Percentiles rank a stretch among this genome's conserved stretches.
phyloP scores from a whole-genome alignment of 2,329 filamentous ascomycete genomes.

The Penicillium sp. region DNA sequence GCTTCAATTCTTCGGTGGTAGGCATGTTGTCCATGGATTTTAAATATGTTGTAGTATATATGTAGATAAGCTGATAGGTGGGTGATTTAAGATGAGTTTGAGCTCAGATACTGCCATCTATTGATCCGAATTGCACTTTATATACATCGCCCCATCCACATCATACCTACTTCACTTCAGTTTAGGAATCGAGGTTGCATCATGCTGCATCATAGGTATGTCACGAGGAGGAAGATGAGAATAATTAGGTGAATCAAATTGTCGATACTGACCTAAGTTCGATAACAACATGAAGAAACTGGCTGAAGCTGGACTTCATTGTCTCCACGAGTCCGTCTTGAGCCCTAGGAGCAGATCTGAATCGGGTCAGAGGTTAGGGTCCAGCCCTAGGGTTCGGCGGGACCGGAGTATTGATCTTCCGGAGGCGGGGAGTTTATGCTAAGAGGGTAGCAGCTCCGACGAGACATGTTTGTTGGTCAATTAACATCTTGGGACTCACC shows the following conservation, averaged over 20 bases:
- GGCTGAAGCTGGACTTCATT: slow-evolving; percentile 22
- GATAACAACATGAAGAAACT: neutral
- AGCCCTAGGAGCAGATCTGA: slow-evolving; percentile 23
- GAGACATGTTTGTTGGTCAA: slow-evolving; percentile 6
- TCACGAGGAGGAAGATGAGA: slow-evolving; percentile 20
- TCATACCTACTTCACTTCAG: neutral
- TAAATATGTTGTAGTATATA: neutral
- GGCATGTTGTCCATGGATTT: slow-evolving; percentile 16
- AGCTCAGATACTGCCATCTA: neutral
- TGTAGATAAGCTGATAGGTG: neutral
- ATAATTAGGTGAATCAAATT: no score
- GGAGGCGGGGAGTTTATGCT: slow-evolving; percentile 20
- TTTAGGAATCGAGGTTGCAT: slow-evolving; percentile 22
- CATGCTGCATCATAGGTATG: slow-evolving; percentile 37
- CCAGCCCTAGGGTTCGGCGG: slow-evolving; percentile 28
- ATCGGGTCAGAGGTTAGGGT: slow-evolving; percentile 24
- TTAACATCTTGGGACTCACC: neutral
- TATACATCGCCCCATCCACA: neutral
- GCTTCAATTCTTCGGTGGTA: slow-evolving; percentile 24
- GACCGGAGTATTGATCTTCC: slow-evolving; percentile 24
- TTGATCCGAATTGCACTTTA: neutral
- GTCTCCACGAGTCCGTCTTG: slow-evolving; percentile 5
- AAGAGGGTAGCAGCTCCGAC: slow-evolving; percentile 5
- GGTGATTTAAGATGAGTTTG: neutral
- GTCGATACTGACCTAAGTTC: slow-evolving; percentile 2